Conservation (phyloP, 108 stramenopile genomes). For the Fistulifera pelliculosa region DNA sequence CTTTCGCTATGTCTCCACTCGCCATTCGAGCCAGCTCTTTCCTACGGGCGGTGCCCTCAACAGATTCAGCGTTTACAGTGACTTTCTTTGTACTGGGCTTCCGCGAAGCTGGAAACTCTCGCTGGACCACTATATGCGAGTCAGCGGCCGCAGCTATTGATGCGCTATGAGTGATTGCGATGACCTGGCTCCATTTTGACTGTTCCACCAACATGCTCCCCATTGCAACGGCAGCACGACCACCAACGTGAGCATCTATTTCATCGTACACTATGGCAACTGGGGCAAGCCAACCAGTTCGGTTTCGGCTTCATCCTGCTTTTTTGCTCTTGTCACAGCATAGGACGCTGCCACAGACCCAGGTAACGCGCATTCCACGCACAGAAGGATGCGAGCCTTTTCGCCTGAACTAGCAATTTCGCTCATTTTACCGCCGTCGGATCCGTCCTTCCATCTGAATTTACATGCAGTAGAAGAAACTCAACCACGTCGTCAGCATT, state of each 20-base stretch:
- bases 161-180: slow-evolving; percentile 74
- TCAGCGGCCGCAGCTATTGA: slow-evolving; percentile 71
- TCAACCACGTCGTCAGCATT: not conserved
- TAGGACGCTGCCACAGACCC: slow-evolving; percentile 51
- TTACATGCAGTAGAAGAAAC: slow-evolving; percentile 13
- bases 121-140: slow-evolving; percentile 61
- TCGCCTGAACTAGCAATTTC: slow-evolving; percentile 66
- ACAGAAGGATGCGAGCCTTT: slow-evolving; percentile 65
- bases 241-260: slow-evolving; percentile 83
- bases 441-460: slow-evolving; percentile 5
- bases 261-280: slow-evolving; percentile 76
- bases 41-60: slow-evolving; percentile 38
- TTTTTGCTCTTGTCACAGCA: not conserved
- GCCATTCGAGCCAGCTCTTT: slow-evolving; percentile 78
- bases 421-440: slow-evolving; percentile 46
- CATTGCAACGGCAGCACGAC: slow-evolving; percentile 68
- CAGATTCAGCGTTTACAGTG: slow-evolving; percentile 23
- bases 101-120: slow-evolving; percentile 3
- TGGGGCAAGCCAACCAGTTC: slow-evolving; percentile 9
- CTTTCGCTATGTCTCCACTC: slow-evolving; percentile 58
- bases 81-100: slow-evolving; percentile 1
- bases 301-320: not conserved
- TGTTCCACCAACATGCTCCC: slow-evolving; percentile 66
- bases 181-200: slow-evolving; percentile 48
- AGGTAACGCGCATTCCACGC: slow-evolving; percentile 69